Conservation (phyloP, 2,329 filamentous ascomycete species). For the Nannizziopsis arthrosporioides region DNA sequence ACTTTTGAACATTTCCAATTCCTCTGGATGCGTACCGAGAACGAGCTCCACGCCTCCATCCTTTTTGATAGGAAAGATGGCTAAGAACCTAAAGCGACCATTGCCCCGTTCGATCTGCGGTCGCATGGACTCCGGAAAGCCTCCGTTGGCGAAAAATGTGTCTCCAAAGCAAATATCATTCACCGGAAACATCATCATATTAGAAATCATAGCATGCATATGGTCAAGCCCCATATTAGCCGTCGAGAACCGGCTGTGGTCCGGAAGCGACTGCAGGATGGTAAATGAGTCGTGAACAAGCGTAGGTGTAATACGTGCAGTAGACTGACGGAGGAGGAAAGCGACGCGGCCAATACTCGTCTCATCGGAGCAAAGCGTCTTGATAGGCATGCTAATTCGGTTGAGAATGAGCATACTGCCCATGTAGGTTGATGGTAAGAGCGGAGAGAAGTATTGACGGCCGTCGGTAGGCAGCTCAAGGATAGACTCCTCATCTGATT, state of each 20-base stretch:
- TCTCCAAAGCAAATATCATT: slow-evolving; percentile 1
- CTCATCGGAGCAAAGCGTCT: slow-evolving; percentile 1
- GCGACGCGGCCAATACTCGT: slow-evolving; percentile 5
- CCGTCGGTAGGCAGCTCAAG: slow-evolving; percentile 5
- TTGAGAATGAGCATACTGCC: slow-evolving; percentile 5
- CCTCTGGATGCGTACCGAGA: slow-evolving; percentile 2
- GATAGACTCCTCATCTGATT: slow-evolving; percentile 1
- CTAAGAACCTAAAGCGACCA: slow-evolving; percentile 3
- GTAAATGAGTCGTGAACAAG: slow-evolving; percentile 5
- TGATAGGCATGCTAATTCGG: neutral
- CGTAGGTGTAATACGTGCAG: slow-evolving; percentile 5
- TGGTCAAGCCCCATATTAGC: slow-evolving; percentile 6
- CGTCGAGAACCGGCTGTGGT: slow-evolving; percentile 4
- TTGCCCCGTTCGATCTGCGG: slow-evolving; percentile 2
- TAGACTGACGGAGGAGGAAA: slow-evolving; percentile 1
- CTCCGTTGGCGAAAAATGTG: neutral
- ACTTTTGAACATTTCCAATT: slow-evolving; percentile 4
- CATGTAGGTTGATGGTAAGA: slow-evolving; percentile 4
- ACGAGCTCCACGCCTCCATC: slow-evolving; percentile 6
- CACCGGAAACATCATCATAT: slow-evolving; percentile 6
- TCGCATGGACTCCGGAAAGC: slow-evolving; percentile 6
- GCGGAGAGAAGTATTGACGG: slow-evolving; percentile 1
- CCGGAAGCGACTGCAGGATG: slow-evolving; percentile 5
- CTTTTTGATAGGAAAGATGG: slow-evolving; percentile 7
- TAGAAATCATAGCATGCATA: slow-evolving; percentile 7